Percentiles rank a stretch among this genome's conserved stretches.
phyloP scores from a whole-genome alignment of 495 filamentous ascomycete species.

The Penicillium bialowiezense region DNA sequence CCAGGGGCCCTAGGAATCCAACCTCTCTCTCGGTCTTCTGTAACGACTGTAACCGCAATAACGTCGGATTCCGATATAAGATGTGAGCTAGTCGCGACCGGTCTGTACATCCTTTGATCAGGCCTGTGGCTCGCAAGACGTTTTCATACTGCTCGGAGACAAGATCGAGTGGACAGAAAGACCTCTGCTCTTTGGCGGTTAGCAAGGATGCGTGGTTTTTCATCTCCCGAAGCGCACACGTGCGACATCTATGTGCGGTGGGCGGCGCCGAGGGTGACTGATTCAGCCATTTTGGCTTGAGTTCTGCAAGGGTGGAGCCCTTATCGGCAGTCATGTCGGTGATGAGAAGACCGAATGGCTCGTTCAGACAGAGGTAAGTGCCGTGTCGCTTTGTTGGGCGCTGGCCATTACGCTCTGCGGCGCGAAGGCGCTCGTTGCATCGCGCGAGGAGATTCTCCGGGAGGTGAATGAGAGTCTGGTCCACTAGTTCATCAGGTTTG shows the following conservation, averaged over 20 bases:
- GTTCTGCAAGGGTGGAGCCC: slow-evolving; percentile 59
- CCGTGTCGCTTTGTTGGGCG: slow-evolving; percentile 50
- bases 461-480: slow-evolving; percentile 56
- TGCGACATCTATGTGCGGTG: slow-evolving; percentile 69
- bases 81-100: slow-evolving; percentile 32
- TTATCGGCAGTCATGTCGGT: slow-evolving; percentile 69
- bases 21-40: slow-evolving; percentile 37
- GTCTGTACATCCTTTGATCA: slow-evolving; percentile 38
- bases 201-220: slow-evolving; percentile 37
- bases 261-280: slow-evolving; percentile 77
- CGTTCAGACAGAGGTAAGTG: slow-evolving; percentile 56
- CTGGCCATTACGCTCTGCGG: slow-evolving; percentile 26
- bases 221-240: slow-evolving; percentile 73
- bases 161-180: slow-evolving; percentile 59
- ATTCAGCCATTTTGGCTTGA: slow-evolving; percentile 93
- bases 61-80: slow-evolving; percentile 34
- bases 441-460: slow-evolving; percentile 40
- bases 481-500: slow-evolving; percentile 53
- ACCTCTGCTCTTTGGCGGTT: slow-evolving; percentile 27
- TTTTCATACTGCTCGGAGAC: slow-evolving; percentile 39
- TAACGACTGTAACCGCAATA: slow-evolving; percentile 32
- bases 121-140: slow-evolving; percentile 34
- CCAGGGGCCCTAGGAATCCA: slow-evolving; percentile 33
- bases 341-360: slow-evolving; percentile 66
- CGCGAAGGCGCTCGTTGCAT: slow-evolving; percentile 51